These are phyloP conservation scores for Ustilago loliicola DNA, from an alignment of 1,284 basidiomycete genomes.

Conservation along the genomic window DNA sequence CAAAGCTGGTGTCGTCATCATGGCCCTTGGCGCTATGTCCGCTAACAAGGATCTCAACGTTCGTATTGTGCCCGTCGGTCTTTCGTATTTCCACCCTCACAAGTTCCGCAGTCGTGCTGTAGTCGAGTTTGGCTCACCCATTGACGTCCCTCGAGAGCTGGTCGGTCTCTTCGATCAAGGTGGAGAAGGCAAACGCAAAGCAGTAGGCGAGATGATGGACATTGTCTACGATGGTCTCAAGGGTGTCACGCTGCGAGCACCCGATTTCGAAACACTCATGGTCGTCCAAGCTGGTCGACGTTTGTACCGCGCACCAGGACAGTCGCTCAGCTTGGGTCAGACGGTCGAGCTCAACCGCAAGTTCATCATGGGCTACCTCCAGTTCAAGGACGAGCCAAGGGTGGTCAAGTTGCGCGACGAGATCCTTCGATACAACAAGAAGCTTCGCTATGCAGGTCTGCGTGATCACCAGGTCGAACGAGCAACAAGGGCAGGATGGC, in stretches of 20 bases:
- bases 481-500: slow-evolving; percentile 80
- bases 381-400: slow-evolving; percentile 93
- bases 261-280: slow-evolving; percentile 98
- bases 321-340: slow-evolving; percentile 92
- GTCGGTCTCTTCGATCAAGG: slow-evolving; percentile 92
- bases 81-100: slow-evolving; percentile 71
- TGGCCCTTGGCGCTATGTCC: slow-evolving; percentile 71
- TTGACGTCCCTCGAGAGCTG: slow-evolving; percentile 87
- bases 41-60: slow-evolving; percentile 67
- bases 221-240: slow-evolving; percentile 96
- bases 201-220: slow-evolving; percentile 89
- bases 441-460: slow-evolving; percentile 91
- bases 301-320: slow-evolving; percentile 93
- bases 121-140: slow-evolving; percentile 92
- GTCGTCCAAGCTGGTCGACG: slow-evolving; percentile 95
- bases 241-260: slow-evolving; percentile 94
- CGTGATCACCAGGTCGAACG: slow-evolving; percentile 94
- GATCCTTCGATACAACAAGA: slow-evolving; percentile 93
- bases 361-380: slow-evolving; percentile 89
- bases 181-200: slow-evolving; percentile 88
- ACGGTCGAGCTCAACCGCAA: slow-evolving; percentile 97
- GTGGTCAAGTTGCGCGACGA: slow-evolving; percentile 85
- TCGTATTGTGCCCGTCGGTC: slow-evolving; percentile 69
- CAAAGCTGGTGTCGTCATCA: slow-evolving; percentile 70
- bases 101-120: slow-evolving; percentile 75